phyloP scores from a whole-genome alignment of 768 basidiomycete genomes.

The Crepidotus variabilis region DNA sequence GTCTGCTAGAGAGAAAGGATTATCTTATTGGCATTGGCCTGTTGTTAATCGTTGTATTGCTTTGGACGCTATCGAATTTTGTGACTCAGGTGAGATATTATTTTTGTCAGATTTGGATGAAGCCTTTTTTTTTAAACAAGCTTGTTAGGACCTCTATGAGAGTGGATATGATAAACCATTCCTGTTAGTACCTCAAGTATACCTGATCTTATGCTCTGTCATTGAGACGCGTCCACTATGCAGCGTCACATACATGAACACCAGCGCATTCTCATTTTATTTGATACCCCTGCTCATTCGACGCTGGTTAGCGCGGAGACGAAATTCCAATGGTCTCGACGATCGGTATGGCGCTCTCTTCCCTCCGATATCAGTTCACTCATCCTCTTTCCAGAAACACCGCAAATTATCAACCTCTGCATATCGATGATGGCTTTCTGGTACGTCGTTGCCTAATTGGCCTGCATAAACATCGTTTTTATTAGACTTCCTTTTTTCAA shows the following conservation, averaged over 20 bases:
- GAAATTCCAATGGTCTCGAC: not conserved
- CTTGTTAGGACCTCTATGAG: conserved; percentile 42
- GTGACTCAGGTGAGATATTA: conserved; percentile 65
- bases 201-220: not conserved
- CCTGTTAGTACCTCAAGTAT: conserved; percentile 39
- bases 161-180: conserved; percentile 87
- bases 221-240: not conserved
- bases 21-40: conserved; percentile 61
- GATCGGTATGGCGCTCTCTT: too few relatives aligned
- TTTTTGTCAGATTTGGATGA: not conserved
- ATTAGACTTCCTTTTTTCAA: not conserved
- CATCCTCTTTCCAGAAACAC: conserved; percentile 7
- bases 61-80: conserved; percentile 90
- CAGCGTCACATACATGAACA: conserved; percentile 74
- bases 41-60: conserved; percentile 69
- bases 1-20: conserved; percentile 12
- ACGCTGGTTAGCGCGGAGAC: conserved; percentile 15
- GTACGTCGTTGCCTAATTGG: not conserved
- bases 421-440: conserved; percentile 11
- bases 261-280: conserved; percentile 68
- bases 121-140: too few relatives aligned
- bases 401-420: conserved; percentile 23
- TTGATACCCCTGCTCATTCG: conserved; percentile 27
- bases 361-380: not conserved
- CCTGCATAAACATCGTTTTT: too few relatives aligned